Evolutionary conservation across 2,329 filamentous ascomycete genomes (phyloP).

Genomic region (Lecanoromycetidae sp.): DNA sequence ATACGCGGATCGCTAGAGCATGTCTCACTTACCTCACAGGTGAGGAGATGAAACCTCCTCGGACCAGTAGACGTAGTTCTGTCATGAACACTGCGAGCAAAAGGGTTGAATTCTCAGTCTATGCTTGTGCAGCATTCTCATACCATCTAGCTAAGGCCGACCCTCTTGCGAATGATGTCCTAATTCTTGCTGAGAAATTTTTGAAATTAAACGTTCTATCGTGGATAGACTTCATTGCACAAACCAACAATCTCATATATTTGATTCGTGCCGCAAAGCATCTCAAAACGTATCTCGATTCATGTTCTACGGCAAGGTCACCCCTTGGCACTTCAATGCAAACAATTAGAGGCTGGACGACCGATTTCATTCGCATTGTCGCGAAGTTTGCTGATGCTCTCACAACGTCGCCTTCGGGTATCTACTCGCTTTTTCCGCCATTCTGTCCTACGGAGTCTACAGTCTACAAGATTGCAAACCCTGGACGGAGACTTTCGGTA

Average conservation of each 20-base stretch:
- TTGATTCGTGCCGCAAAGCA: conserved; percentile 16
- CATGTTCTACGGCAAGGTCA: conserved; percentile 14
- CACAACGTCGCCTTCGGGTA: conserved; percentile 22
- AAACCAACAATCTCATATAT: conserved; percentile 10
- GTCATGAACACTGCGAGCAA: conserved; percentile 6
- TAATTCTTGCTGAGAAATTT: conserved; percentile 24
- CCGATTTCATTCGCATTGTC: conserved; percentile 24
- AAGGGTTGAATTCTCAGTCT: conserved; percentile 13
- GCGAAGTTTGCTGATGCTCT: conserved; percentile 25
- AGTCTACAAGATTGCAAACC: conserved; percentile 17
- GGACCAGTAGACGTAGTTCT: conserved; percentile 17
- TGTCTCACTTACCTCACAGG: conserved; percentile 28
- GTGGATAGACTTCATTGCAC: conserved; percentile 24
- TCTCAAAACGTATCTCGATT: conserved; percentile 15
- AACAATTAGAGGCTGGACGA: conserved; percentile 22
- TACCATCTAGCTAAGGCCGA: conserved; percentile 4
- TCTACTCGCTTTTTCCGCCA: conserved; percentile 25
- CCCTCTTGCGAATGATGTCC: conserved; percentile 17
- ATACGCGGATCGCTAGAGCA: conserved; percentile 26
- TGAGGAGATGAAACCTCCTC: conserved; percentile 27
- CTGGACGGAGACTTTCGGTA: conserved; percentile 18
- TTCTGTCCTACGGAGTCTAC: conserved; percentile 25
- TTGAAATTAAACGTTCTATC: conserved; percentile 26
- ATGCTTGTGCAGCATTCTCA: conserved; percentile 10
- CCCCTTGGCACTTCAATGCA: conserved; percentile 18